Conservation (phyloP, 306 rosid genomes). For the Sophora flavescens region DNA sequence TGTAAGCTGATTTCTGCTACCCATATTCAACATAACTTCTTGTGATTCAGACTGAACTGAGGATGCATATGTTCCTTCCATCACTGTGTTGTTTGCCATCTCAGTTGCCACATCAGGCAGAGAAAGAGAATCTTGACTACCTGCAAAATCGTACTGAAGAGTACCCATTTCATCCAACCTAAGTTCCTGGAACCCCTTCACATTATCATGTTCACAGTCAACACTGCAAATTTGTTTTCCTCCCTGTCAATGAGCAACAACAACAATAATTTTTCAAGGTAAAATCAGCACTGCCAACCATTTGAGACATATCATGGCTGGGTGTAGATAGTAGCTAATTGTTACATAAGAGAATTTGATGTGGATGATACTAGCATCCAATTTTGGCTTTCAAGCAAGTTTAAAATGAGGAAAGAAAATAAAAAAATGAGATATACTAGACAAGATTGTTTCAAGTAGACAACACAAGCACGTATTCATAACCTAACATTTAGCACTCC, state of each 20-base stretch:
- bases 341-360: constrained; percentile 9
- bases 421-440: constrained; percentile 1
- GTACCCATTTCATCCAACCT: constrained; percentile 59
- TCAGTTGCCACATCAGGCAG: constrained; percentile 54
- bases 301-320: constrained; percentile 38
- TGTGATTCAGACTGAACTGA: constrained; percentile 63
- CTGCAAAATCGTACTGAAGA: constrained; percentile 51
- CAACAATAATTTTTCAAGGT: constrained; percentile 37
- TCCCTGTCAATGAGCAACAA: constrained; percentile 53
- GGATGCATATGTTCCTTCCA: constrained; percentile 54
- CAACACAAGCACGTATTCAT: neutral
- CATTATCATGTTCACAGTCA: constrained; percentile 43
- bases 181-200: constrained; percentile 56
- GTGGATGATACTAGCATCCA: constrained; percentile 25
- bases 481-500: constrained; percentile 5
- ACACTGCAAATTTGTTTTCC: constrained; percentile 40
- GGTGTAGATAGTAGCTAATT: constrained; percentile 37
- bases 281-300: constrained; percentile 36
- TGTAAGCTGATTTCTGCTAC: constrained; percentile 54
- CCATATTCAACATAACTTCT: constrained; percentile 55
- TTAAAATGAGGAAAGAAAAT: constrained; percentile 6
- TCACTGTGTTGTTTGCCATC: constrained; percentile 46
- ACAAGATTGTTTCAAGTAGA: constrained; percentile 15
- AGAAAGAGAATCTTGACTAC: constrained; percentile 57
- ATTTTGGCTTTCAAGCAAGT: too few species aligned